Percentiles rank a stretch among this genome's conserved stretches.
phyloP scores from a whole-genome alignment of 202 grass and related monocot species.

The Carex arenaria region DNA sequence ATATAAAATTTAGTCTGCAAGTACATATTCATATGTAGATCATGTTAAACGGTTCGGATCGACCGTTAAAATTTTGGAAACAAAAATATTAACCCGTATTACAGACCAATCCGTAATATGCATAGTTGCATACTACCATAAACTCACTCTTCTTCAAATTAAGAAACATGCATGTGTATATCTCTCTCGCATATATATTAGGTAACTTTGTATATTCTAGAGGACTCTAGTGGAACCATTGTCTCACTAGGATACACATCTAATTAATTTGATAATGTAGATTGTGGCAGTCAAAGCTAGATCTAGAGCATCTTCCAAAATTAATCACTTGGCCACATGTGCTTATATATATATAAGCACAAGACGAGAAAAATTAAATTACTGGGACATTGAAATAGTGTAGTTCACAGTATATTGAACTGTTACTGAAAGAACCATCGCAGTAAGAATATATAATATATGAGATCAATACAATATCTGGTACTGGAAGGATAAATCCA shows the following conservation, averaged over 20 bases:
- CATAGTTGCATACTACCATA: too few relatives aligned
- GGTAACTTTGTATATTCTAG: not conserved
- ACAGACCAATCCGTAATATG: too few relatives aligned
- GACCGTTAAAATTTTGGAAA: too few relatives aligned
- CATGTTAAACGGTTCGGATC: too few relatives aligned
- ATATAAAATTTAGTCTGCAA: too few relatives aligned
- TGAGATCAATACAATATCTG: too few relatives aligned
- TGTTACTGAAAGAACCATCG: not conserved
- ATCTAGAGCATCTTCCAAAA: constrained; percentile 22
- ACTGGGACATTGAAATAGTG: not conserved
- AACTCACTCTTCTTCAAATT: too few relatives aligned
- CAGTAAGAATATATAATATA: not conserved
- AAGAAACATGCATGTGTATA: too few relatives aligned
- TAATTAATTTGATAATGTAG: constrained; percentile 4
- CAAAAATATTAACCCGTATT: too few relatives aligned
- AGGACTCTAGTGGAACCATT: not conserved
- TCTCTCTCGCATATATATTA: too few relatives aligned
- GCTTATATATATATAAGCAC: constrained; percentile 8
- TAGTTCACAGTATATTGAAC: not conserved
- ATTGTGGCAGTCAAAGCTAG: constrained; percentile 16
- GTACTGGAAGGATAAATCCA: too few relatives aligned
- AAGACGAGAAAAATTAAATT: not conserved
- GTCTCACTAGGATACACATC: not conserved
- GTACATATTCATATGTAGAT: too few relatives aligned
- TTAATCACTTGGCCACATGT: not conserved